Percentiles rank a stretch among this genome's conserved stretches.
Conservation (phyloP, 306 rosid genomes). For the Dicorynia guianensis region DNA sequence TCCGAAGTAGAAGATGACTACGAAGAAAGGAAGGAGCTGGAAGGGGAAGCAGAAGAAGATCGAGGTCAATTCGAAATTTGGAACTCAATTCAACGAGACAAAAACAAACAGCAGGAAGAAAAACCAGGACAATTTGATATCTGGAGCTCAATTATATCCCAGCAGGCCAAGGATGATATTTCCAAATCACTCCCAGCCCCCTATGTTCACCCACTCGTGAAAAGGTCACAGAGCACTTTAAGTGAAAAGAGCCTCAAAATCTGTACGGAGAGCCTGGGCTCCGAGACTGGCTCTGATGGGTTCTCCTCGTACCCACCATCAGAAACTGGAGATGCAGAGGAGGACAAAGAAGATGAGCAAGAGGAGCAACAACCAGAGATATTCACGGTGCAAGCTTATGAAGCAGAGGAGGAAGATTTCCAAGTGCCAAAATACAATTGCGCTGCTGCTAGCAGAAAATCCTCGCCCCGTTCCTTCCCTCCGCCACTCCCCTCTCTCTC, state of each 20-base stretch:
- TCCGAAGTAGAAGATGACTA: slow-evolving; percentile 41
- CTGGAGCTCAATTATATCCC: slow-evolving; percentile 66
- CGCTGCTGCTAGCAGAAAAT: slow-evolving; percentile 38
- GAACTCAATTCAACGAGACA: slow-evolving; percentile 54
- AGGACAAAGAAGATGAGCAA: not conserved
- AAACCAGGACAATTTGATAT: slow-evolving; percentile 46
- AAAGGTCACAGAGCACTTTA: slow-evolving; percentile 61
- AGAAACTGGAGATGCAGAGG: slow-evolving; percentile 47
- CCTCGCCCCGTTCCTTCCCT: slow-evolving; percentile 57
- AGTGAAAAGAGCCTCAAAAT: slow-evolving; percentile 72
- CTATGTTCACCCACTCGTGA: slow-evolving; percentile 84
- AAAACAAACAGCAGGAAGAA: slow-evolving; percentile 42
- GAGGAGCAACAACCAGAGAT: slow-evolving; percentile 1
- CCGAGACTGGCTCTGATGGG: slow-evolving; percentile 91
- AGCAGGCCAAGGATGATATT: slow-evolving; percentile 48
- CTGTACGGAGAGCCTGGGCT: slow-evolving; percentile 93
- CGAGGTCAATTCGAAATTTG: slow-evolving; percentile 54
- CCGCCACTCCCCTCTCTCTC: slow-evolving; percentile 77
- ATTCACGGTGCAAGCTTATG: slow-evolving; percentile 16
- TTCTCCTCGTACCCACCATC: slow-evolving; percentile 61
- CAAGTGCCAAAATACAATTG: slow-evolving; percentile 39
- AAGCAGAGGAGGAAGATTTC: slow-evolving; percentile 27
- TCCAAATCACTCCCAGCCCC: slow-evolving; percentile 56
- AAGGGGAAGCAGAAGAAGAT: slow-evolving; percentile 32
- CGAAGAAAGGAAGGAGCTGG: slow-evolving; percentile 21